Evolutionary conservation across 768 basidiomycete species (phyloP).

Genomic region (Mycena venus): DNA sequence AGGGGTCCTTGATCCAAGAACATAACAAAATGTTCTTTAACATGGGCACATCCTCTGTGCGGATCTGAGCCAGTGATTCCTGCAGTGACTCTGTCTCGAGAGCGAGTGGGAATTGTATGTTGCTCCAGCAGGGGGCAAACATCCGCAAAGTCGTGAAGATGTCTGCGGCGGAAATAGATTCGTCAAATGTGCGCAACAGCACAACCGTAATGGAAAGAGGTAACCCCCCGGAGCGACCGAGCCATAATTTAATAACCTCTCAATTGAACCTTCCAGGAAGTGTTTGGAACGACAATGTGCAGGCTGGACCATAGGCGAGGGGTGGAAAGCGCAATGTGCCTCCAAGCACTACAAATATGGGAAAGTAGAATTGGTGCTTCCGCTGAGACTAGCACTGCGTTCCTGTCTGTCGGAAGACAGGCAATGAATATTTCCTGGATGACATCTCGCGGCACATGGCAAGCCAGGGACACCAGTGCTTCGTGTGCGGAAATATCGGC

Average conservation of each 20-base stretch:
- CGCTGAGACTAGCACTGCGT: neutral
- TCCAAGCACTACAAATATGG: neutral
- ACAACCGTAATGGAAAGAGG: conserved; percentile 5
- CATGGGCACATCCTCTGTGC: neutral
- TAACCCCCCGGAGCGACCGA: neutral
- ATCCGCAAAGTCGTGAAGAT: neutral
- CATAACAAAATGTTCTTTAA: neutral
- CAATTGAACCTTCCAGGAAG: neutral
- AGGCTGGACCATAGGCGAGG: neutral
- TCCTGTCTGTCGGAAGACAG: neutral
- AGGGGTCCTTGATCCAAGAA: neutral
- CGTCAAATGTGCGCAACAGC: neutral
- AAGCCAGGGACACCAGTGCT: neutral
- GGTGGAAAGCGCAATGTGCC: neutral
- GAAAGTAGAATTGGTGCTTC: neutral
- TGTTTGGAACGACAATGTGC: neutral
- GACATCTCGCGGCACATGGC: neutral
- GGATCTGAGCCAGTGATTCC: neutral
- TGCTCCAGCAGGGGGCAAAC: neutral
- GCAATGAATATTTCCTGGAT: neutral
- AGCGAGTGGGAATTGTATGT: neutral
- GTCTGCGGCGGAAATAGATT: neutral
- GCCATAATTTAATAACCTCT: neutral
- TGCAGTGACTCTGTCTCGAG: neutral
- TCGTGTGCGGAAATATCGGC: neutral